Percentiles rank a stretch among this genome's conserved stretches.
Conservation (phyloP, 2,329 filamentous ascomycete species). For the Hymenoscyphus fructigenus region DNA sequence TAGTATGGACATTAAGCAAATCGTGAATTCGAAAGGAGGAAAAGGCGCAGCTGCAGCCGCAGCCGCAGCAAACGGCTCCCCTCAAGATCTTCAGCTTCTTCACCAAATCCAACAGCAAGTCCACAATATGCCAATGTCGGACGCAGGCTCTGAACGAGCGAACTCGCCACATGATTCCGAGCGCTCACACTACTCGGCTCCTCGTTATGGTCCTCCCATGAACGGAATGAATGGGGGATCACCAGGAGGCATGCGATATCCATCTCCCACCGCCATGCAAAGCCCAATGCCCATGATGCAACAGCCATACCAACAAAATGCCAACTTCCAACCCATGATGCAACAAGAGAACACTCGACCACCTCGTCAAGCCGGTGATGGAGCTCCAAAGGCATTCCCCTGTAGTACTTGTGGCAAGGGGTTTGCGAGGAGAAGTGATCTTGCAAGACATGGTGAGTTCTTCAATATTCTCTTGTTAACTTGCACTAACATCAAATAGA, state of each 20-base stretch:
- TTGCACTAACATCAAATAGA: constrained; percentile 52
- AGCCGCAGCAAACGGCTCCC: constrained; percentile 28
- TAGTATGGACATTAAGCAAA: constrained; percentile 40
- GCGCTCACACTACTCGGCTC: constrained; percentile 37
- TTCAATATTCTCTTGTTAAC: background rate
- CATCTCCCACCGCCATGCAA: constrained; percentile 38
- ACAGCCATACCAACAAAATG: constrained; percentile 33
- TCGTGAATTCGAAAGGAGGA: constrained; percentile 38
- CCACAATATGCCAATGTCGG: constrained; percentile 35
- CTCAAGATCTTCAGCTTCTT: constrained; percentile 36
- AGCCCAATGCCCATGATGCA: constrained; percentile 37
- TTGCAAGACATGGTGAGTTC: constrained; percentile 84
- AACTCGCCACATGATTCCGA: constrained; percentile 39
- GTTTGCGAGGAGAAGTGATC: constrained; percentile 90
- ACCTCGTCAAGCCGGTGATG: constrained; percentile 23
- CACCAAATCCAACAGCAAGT: constrained; percentile 38
- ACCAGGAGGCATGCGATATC: constrained; percentile 35
- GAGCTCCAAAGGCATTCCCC: constrained; percentile 68
- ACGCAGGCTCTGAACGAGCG: constrained; percentile 37
- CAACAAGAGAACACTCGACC: constrained; percentile 30
- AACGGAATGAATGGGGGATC: constrained; percentile 33
- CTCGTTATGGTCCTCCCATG: constrained; percentile 30
- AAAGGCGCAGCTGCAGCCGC: constrained; percentile 34
- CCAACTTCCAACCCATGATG: constrained; percentile 34
- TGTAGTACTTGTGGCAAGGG: constrained; percentile 89